Conservation (phyloP, 768 basidiomycete genomes). For the Rhizopogon rudus region DNA sequence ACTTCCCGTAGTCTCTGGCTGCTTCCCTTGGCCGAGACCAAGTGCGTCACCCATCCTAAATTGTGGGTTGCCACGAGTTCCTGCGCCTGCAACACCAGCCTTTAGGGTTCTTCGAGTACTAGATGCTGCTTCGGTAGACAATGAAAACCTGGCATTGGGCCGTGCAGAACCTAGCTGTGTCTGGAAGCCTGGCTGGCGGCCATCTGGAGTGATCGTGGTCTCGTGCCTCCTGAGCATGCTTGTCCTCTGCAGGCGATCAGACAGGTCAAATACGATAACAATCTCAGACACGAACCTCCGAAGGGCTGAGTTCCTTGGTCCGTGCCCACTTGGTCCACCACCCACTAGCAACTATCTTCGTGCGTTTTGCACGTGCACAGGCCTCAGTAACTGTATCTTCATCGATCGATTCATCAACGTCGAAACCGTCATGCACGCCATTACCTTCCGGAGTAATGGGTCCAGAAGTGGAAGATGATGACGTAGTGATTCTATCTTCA, state of each 20-base stretch:
- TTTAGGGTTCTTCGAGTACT: constrained; percentile 15
- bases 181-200: constrained; percentile 30
- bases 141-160: constrained; percentile 13
- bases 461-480: constrained; percentile 27
- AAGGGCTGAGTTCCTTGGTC: constrained; percentile 14
- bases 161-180: constrained; percentile 22
- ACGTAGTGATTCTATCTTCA: constrained; percentile 20
- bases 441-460: constrained; percentile 30
- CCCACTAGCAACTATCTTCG: constrained; percentile 38
- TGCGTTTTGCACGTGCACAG: constrained; percentile 24
- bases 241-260: constrained; percentile 22
- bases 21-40: not conserved
- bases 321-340: constrained; percentile 51
- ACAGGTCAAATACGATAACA: constrained; percentile 5
- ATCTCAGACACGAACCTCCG: constrained; percentile 15
- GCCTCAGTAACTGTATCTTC: constrained; percentile 19
- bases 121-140: constrained; percentile 9
- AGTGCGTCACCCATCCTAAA: not conserved
- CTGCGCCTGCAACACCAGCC: constrained; percentile 3
- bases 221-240: constrained; percentile 37
- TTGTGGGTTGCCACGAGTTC: not conserved
- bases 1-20: not conserved
- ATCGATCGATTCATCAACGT: constrained; percentile 17
- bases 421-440: constrained; percentile 6
- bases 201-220: constrained; percentile 43